Percentiles rank a stretch among this genome's conserved stretches.
Evolutionary conservation across 2,329 filamentous ascomycete genomes (phyloP).

Genomic region (Calycina herbarum): DNA sequence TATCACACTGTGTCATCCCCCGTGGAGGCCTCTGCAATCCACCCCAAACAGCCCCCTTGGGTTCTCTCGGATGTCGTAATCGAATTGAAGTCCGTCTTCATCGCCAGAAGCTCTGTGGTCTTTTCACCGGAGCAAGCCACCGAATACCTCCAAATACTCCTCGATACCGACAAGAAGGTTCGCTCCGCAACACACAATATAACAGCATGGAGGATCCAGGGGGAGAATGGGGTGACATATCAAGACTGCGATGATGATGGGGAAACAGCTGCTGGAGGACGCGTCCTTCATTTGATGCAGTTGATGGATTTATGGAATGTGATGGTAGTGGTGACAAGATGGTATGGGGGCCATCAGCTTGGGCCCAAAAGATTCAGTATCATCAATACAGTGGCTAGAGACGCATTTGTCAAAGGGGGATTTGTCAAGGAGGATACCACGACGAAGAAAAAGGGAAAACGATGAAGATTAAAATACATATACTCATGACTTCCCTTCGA

Average conservation of each 20-base stretch:
- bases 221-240: conserved; percentile 53
- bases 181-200: conserved; percentile 94
- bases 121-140: conserved; percentile 70
- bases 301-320: conserved; percentile 92
- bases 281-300: conserved; percentile 87
- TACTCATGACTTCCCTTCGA: not conserved
- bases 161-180: conserved; percentile 80
- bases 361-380: conserved; percentile 87
- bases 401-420: conserved; percentile 77
- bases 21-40: conserved; percentile 18
- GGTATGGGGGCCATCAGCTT: conserved; percentile 90
- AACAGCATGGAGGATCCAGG: conserved; percentile 83
- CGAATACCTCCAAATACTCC: conserved; percentile 69
- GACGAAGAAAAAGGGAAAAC: conserved; percentile 43
- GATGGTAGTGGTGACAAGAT: conserved; percentile 89
- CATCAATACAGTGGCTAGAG: conserved; percentile 83
- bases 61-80: conserved; percentile 68
- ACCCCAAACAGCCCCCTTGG: conserved; percentile 55
- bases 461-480: conserved; percentile 17
- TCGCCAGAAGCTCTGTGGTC: conserved; percentile 74
- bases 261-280: conserved; percentile 84
- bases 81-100: conserved; percentile 85
- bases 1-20: conserved; percentile 23
- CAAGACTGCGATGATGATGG: conserved; percentile 98
- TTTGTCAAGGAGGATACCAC: conserved; percentile 56